Evolutionary conservation across 2,329 filamentous ascomycete species (phyloP).

Genomic region (Xylariales sp.): DNA sequence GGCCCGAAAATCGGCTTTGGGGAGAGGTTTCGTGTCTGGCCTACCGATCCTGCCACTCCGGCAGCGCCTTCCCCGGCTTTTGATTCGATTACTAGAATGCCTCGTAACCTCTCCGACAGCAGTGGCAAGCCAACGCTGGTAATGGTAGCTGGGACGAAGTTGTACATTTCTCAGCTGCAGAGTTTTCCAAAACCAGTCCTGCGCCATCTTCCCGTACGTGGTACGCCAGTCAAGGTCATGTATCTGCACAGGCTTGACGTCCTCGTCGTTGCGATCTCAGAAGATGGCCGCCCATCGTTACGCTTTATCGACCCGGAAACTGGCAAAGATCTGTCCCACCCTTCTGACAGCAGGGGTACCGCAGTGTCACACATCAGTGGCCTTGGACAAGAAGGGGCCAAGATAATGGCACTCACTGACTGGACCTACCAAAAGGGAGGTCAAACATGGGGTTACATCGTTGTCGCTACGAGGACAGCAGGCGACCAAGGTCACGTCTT

Average conservation of each 20-base stretch:
- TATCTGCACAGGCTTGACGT: slow-evolving; percentile 50
- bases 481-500: slow-evolving; percentile 45
- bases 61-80: slow-evolving; percentile 43
- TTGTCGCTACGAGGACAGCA: slow-evolving; percentile 46
- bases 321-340: slow-evolving; percentile 45
- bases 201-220: slow-evolving; percentile 24
- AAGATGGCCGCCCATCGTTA: slow-evolving; percentile 41
- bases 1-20: slow-evolving; percentile 26
- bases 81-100: slow-evolving; percentile 41
- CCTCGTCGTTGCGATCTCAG: slow-evolving; percentile 47
- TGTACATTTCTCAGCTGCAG: slow-evolving; percentile 51
- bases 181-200: slow-evolving; percentile 24
- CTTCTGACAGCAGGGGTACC: slow-evolving; percentile 32
- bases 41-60: slow-evolving; percentile 44
- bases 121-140: slow-evolving; percentile 39
- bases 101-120: slow-evolving; percentile 32
- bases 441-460: slow-evolving; percentile 58
- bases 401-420: slow-evolving; percentile 56
- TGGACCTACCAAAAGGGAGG: slow-evolving; percentile 57
- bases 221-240: slow-evolving; percentile 47
- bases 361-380: slow-evolving; percentile 47
- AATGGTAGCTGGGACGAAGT: slow-evolving; percentile 42
- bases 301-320: slow-evolving; percentile 53
- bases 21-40: slow-evolving; percentile 43
- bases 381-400: slow-evolving; percentile 53